Conservation (phyloP, 1,284 basidiomycete genomes). For the Trichosporon ovoides region DNA sequence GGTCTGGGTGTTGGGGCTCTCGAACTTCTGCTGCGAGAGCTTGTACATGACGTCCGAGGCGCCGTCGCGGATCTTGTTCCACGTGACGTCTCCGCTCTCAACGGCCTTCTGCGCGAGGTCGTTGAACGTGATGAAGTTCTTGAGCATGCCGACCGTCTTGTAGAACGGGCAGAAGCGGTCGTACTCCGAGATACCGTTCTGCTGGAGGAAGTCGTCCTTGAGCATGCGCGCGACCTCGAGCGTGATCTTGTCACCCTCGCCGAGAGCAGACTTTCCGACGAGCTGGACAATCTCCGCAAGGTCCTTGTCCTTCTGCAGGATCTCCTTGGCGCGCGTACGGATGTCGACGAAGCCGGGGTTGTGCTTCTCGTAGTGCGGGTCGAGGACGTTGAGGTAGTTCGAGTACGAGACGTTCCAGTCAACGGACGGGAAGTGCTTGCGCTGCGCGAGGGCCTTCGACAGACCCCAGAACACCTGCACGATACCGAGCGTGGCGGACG, state of each 20-base stretch:
- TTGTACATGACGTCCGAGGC: constrained; percentile 87
- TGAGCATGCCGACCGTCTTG: constrained; percentile 94
- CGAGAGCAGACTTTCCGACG: constrained; percentile 95
- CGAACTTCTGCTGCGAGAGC: constrained; percentile 97
- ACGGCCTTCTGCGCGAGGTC: constrained; percentile 79
- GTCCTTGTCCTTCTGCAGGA: constrained; percentile 97
- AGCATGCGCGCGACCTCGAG: constrained; percentile 95
- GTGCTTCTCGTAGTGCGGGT: constrained; percentile 84
- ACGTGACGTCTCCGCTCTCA: constrained; percentile 69
- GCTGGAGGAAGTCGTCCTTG: constrained; percentile 95
- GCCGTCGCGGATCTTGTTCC: constrained; percentile 82
- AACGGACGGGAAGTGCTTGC: constrained; percentile 92
- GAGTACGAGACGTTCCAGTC: constrained; percentile 99
- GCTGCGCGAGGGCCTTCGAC: constrained; percentile 67
- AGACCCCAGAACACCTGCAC: constrained; percentile 82
- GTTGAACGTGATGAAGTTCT: constrained; percentile 93
- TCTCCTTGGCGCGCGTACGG: constrained; percentile 87
- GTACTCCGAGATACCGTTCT: constrained; percentile 98
- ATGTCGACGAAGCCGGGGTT: constrained; percentile 91
- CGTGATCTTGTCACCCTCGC: constrained; percentile 97
- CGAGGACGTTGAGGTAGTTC: constrained; percentile 93
- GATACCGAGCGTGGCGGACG: constrained; percentile 92
- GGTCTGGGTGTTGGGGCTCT: constrained; percentile 68
- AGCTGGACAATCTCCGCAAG: constrained; percentile 98
- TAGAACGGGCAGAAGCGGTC: constrained; percentile 97